Conservation (phyloP, 768 basidiomycete genomes). For the Candolleomyces eurysporus region DNA sequence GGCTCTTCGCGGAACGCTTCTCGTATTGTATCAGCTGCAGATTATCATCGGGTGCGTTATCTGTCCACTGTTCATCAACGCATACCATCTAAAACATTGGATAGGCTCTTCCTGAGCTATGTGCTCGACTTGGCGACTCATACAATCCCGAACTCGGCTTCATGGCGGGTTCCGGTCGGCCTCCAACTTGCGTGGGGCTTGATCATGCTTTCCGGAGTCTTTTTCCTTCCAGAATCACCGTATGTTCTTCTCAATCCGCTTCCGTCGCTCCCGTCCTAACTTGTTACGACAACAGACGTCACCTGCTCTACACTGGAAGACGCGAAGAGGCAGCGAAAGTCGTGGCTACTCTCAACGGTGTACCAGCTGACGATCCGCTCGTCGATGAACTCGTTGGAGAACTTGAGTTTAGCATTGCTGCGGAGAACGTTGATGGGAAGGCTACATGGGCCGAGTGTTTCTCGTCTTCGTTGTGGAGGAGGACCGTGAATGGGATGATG, state of each 20-base stretch:
- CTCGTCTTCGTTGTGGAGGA: conserved; percentile 65
- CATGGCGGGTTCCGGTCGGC: conserved; percentile 76
- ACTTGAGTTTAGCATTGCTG: conserved; percentile 60
- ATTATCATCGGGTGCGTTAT: conserved; percentile 62
- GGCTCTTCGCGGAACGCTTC: conserved; percentile 62
- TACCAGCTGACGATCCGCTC: conserved; percentile 54
- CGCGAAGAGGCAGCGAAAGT: conserved; percentile 25
- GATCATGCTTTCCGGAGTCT: conserved; percentile 63
- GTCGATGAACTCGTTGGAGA: conserved; percentile 63
- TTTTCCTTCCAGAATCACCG: conserved; percentile 81
- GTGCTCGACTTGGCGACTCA: conserved; percentile 70
- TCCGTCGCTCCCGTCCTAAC: too few species aligned
- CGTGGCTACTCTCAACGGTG: conserved; percentile 64
- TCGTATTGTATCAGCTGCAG: conserved; percentile 77
- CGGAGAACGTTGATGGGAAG: conserved; percentile 79
- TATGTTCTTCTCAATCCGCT: conserved; percentile 25
- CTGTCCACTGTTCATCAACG: not conserved
- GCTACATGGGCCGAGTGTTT: conserved; percentile 81
- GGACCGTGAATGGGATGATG: conserved; percentile 81
- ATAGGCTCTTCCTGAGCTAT: conserved; percentile 71
- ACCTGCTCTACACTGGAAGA: conserved; percentile 41
- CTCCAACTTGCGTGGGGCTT: conserved; percentile 71
- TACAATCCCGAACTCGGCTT: conserved; percentile 50
- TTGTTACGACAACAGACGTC: conserved; percentile 45
- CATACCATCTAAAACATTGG: not conserved